Percentiles rank a stretch among this genome's conserved stretches.
phyloP scores from a whole-genome alignment of 2,329 filamentous ascomycete species.

The Phaeosphaeriaceae sp. region DNA sequence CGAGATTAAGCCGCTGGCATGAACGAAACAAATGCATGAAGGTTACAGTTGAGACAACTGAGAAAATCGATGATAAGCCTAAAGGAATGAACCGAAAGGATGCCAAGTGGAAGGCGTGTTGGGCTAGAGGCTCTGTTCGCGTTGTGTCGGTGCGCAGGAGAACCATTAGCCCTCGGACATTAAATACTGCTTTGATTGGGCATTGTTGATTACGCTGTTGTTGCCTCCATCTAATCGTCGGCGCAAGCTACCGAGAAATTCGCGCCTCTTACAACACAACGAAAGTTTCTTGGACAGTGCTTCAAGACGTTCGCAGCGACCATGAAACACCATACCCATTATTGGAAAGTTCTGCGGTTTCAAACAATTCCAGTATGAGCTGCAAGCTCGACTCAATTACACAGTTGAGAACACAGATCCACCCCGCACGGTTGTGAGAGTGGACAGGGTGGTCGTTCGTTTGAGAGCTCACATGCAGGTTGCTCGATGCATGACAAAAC shows the following conservation, averaged over 20 bases:
- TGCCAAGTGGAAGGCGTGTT: conserved; percentile 11
- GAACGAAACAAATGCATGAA: not conserved
- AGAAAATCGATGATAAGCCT: not conserved
- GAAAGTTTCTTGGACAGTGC: conserved; percentile 10
- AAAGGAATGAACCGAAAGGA: conserved; percentile 1
- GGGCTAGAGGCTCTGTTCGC: conserved; percentile 27
- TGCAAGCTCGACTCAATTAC: conserved; percentile 3
- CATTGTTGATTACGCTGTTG: conserved; percentile 9
- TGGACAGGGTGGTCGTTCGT: conserved; percentile 11
- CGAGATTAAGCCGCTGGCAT: not conserved
- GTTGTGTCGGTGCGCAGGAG: conserved; percentile 30
- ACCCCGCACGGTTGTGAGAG: conserved; percentile 14
- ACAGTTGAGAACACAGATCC: conserved; percentile 9
- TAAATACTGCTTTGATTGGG: conserved; percentile 21
- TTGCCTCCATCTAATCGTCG: not conserved
- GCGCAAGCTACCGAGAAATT: conserved; percentile 11
- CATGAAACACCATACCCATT: conserved; percentile 3
- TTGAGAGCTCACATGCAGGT: conserved; percentile 11
- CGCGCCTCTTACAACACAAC: conserved; percentile 22
- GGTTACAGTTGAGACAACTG: conserved; percentile 4
- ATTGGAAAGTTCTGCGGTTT: conserved; percentile 11
- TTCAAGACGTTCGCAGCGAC: not conserved
- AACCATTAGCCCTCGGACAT: conserved; percentile 26
- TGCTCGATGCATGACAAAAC: not conserved
- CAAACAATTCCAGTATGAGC: conserved; percentile 13